These are phyloP conservation scores for Phytophthora rubi DNA, from an alignment of 352 stramenopile genomes.

Conservation along the genomic window DNA sequence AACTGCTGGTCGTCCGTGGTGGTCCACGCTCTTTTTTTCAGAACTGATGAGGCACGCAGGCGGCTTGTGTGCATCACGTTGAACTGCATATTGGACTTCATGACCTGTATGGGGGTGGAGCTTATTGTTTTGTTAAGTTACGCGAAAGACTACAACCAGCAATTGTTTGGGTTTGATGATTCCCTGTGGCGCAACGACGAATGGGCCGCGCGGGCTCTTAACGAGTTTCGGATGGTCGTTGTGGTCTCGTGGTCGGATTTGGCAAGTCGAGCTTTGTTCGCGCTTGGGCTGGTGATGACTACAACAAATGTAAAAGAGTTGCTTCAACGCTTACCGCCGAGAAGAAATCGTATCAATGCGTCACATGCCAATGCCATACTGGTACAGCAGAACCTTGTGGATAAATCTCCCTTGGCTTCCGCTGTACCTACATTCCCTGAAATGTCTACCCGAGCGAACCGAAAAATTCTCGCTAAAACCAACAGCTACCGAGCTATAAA, in stretches of 20 bases:
- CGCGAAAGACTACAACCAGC: not conserved
- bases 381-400: not conserved
- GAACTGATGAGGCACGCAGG: constrained; percentile 3
- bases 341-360: not conserved
- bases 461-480: not conserved
- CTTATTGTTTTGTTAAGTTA: constrained; percentile 17
- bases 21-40: constrained; percentile 8
- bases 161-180: not conserved
- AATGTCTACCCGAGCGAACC: not conserved
- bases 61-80: constrained; percentile 13
- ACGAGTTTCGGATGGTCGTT: constrained; percentile 29
- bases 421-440: not conserved
- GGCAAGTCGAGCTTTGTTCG: constrained; percentile 18
- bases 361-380: not conserved
- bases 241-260: constrained; percentile 25
- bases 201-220: constrained; percentile 11
- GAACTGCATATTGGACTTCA: constrained; percentile 18
- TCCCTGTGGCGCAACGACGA: constrained; percentile 17
- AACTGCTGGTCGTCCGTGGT: constrained; percentile 24
- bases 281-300: constrained; percentile 8
- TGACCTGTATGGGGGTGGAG: constrained; percentile 8
- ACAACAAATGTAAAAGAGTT: constrained; percentile 22
- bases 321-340: not conserved
- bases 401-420: not conserved
- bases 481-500: not conserved